Base-by-base conservation (phyloP, 805 yeast genomes). In the Teunomyces funiuensis region DNA sequence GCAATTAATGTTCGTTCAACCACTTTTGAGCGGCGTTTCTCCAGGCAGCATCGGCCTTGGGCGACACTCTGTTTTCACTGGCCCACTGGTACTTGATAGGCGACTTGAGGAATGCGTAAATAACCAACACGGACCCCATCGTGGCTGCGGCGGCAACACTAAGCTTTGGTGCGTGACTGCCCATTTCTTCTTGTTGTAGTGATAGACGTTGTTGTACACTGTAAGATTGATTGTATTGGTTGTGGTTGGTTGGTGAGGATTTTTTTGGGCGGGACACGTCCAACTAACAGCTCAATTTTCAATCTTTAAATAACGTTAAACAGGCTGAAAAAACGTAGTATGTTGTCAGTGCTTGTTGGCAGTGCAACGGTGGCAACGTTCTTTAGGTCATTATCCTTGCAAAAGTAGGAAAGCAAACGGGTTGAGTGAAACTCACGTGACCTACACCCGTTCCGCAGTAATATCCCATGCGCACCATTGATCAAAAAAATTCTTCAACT, bases 11-110 rank as follows among this genome's bases (percentile, higher is more conserved):
- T 44, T 47, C 46, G 34, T 70, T 71, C 43, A 70, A 60, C 76
- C 76, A 70, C 49, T 66, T 61, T 43, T 65, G 66, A 36, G 74
- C 68, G 38, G 71, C 69, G 47, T 62, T 67, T 64, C 76, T 70
- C 72, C 73, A 70, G 13, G 76, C 73, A 47, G 69, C 64, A 45
- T 70, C 76, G 36, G 74, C 74, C 56, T 70, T 70, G 26, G 76
- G 76, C 48, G 71, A 66, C 41, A 69, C 50, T 57, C 73, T 65
- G 56, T 65, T 68, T 46, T 69, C 73, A 33, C 61, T 51, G 25
- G 65, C 63, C 64, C 64, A 68, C 47, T 60, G 58, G 56, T 70
- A 66, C 46, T 70, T 70, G 50, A 64, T 54, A 14, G 76, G 76
- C 8, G 74, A 67, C 52, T 70, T 70, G 57, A 70, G 54, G 40